phyloP scores from a whole-genome alignment of 352 stramenopile species.

The Phytopythium vexans region DNA sequence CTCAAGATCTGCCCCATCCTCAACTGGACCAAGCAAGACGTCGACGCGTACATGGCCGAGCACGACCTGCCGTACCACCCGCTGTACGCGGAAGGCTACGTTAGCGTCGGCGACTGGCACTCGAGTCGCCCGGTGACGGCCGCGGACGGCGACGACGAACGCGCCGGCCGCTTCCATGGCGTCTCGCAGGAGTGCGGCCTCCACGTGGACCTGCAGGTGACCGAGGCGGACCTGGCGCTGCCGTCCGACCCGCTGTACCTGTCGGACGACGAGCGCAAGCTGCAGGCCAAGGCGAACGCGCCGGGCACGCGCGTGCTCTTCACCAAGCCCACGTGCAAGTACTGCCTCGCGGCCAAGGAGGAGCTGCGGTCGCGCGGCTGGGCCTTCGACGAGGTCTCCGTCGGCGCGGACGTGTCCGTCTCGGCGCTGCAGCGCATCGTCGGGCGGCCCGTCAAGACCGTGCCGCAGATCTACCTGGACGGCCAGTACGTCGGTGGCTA shows the following conservation, averaged over 20 bases:
- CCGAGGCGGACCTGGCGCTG: constrained; percentile 40
- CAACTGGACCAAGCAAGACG: constrained; percentile 69
- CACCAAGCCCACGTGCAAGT: constrained; percentile 79
- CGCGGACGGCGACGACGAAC: constrained; percentile 60
- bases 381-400: constrained; percentile 64
- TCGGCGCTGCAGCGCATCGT: constrained; percentile 54
- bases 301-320: constrained; percentile 65
- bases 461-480: constrained; percentile 79
- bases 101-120: constrained; percentile 80
- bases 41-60: constrained; percentile 71
- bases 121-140: constrained; percentile 78
- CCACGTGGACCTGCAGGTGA: constrained; percentile 76
- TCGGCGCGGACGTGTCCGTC: constrained; percentile 54
- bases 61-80: constrained; percentile 78
- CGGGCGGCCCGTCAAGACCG: constrained; percentile 53
- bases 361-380: constrained; percentile 50
- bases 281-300: constrained; percentile 16
- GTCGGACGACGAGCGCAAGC: constrained; percentile 34
- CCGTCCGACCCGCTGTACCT: constrained; percentile 49
- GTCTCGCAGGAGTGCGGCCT: constrained; percentile 81
- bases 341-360: constrained; percentile 62
- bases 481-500: constrained; percentile 79
- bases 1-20: constrained; percentile 88
- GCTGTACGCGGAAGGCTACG: constrained; percentile 81
- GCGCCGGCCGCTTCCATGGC: constrained; percentile 76